Conservation (phyloP, 106 monocot genomes). For the Posidonia australis region DNA sequence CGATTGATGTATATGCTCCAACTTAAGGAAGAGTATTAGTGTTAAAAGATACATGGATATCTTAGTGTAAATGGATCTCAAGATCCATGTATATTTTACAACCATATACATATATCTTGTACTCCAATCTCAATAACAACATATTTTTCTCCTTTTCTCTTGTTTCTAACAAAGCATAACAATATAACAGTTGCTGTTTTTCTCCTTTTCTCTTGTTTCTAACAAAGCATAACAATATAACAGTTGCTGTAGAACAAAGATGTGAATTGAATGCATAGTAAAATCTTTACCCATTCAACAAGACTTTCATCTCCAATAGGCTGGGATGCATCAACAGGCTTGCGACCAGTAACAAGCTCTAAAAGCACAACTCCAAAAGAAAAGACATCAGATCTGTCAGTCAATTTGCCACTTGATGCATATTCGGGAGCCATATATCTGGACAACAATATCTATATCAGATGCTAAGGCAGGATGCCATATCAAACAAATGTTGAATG, state of each 20-base stretch:
- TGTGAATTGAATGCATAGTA: not conserved
- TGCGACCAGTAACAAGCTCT: constrained; percentile 38
- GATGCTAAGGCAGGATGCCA: not conserved
- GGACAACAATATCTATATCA: constrained; percentile 4
- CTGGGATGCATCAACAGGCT: constrained; percentile 37
- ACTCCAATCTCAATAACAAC: too few relatives aligned
- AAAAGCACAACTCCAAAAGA: constrained; percentile 48
- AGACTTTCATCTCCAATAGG: constrained; percentile 49
- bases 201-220: too few relatives aligned
- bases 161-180: too few relatives aligned
- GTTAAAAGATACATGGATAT: too few relatives aligned
- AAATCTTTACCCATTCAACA: constrained; percentile 40
- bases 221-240: too few relatives aligned
- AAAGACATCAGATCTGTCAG: constrained; percentile 42
- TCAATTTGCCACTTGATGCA: constrained; percentile 44
- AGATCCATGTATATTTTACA: too few relatives aligned
- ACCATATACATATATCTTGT: too few relatives aligned
- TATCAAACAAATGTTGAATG: not conserved
- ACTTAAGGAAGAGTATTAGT: too few relatives aligned
- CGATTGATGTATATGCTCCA: too few relatives aligned
- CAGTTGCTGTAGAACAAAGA: not conserved
- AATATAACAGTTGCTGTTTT: too few relatives aligned
- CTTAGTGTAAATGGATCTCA: too few relatives aligned
- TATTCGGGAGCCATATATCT: constrained; percentile 55
- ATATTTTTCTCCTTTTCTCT: too few relatives aligned